A percentile compares a stretch with the other conserved stretches of the same genome.
These are phyloP conservation scores for Besnoitia besnoiti DNA, from an alignment of 169 alveolate genomes.

Conservation along the genomic window DNA sequence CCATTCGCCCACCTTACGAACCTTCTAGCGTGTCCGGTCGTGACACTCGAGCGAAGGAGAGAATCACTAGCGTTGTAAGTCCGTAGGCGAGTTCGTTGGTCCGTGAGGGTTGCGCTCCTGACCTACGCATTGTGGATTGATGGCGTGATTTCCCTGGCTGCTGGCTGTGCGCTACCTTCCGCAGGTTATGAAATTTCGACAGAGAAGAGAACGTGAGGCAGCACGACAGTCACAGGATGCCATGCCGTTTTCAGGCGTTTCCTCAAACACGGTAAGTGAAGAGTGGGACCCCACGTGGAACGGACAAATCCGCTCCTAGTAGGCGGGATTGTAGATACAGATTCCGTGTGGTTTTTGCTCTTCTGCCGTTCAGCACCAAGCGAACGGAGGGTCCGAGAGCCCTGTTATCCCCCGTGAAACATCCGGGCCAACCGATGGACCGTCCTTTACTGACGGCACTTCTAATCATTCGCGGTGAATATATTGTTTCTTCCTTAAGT, in stretches of 20 bases:
- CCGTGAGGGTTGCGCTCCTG: background rate
- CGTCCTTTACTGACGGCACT: background rate
- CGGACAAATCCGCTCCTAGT: background rate
- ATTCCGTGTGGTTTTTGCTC: background rate
- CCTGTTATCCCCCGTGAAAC: background rate
- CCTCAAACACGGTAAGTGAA: slow-evolving; percentile 1
- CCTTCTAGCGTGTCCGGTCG: slow-evolving; percentile 21
- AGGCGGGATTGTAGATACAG: no score
- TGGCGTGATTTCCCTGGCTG: background rate
- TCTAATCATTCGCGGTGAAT: background rate
- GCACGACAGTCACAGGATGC: slow-evolving; percentile 19
- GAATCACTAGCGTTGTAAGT: slow-evolving; percentile 21
- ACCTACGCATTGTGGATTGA: background rate
- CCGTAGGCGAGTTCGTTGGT: background rate
- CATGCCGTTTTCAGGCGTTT: background rate
- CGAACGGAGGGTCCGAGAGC: slow-evolving; percentile 5
- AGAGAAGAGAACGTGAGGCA: slow-evolving; percentile 16
- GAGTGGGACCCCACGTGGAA: background rate
- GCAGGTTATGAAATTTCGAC: slow-evolving; percentile 16
- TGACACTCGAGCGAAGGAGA: slow-evolving; percentile 16
- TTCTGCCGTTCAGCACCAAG: background rate
- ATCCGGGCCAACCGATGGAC: background rate
- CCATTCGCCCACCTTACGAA: slow-evolving; percentile 14
- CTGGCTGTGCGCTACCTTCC: background rate
- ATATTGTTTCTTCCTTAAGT: no score